Evolutionary conservation across 805 yeast genomes (phyloP).

Genomic region (Suhomyces sp.): DNA sequence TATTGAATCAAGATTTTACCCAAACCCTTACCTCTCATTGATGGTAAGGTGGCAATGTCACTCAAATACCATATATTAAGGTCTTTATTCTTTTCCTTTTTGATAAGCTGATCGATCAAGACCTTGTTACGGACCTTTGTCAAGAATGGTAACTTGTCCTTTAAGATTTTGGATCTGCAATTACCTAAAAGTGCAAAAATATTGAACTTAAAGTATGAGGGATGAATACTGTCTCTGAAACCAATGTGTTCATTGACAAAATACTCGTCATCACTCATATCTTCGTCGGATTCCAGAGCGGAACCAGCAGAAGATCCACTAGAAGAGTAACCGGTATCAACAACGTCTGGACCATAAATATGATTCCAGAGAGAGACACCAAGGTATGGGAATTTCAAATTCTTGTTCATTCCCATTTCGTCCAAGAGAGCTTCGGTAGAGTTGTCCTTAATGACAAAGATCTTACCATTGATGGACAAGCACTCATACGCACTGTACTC

Average conservation of each 20-base stretch:
- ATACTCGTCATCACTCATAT: slow-evolving; percentile 21
- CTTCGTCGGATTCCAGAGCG: slow-evolving; percentile 18
- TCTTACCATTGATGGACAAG: slow-evolving; percentile 49
- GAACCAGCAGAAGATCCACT: slow-evolving; percentile 4
- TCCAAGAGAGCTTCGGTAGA: slow-evolving; percentile 39
- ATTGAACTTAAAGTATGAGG: slow-evolving; percentile 35
- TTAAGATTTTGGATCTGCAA: slow-evolving; percentile 50
- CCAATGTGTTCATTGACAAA: slow-evolving; percentile 21
- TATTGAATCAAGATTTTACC: slow-evolving; percentile 52
- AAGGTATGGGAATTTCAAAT: slow-evolving; percentile 42
- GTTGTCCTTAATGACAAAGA: slow-evolving; percentile 49
- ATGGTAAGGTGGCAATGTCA: slow-evolving; percentile 57
- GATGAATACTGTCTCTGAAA: slow-evolving; percentile 27
- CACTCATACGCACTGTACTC: slow-evolving; percentile 55
- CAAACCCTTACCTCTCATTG: slow-evolving; percentile 59
- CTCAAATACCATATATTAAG: slow-evolving; percentile 52
- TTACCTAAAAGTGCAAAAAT: slow-evolving; percentile 39
- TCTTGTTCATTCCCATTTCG: slow-evolving; percentile 24
- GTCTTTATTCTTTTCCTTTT: slow-evolving; percentile 13
- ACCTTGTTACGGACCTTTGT: slow-evolving; percentile 44
- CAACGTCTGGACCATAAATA: slow-evolving; percentile 14
- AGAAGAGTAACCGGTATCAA: slow-evolving; percentile 12
- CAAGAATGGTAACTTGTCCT: slow-evolving; percentile 50
- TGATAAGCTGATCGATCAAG: slow-evolving; percentile 34
- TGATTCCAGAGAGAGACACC: slow-evolving; percentile 53